phyloP scores from a whole-genome alignment of 192 early-diverging fungal species.

The Podila clonocystis region DNA sequence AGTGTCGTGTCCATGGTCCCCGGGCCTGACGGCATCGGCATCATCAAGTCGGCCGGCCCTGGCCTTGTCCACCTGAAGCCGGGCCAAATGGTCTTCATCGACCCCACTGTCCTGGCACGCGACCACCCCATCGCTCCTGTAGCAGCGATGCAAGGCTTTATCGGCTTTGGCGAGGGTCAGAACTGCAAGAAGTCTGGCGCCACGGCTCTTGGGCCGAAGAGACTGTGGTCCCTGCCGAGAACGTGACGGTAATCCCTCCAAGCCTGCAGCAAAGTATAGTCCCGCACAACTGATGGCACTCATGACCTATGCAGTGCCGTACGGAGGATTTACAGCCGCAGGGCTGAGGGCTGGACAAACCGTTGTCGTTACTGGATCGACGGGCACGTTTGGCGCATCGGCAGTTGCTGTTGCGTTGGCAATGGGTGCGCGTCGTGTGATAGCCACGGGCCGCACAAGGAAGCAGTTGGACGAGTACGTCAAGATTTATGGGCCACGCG shows the following conservation, averaged over 20 bases:
- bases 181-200: slow-evolving; percentile 29
- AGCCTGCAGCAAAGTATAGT: slow-evolving; percentile 11
- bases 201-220: slow-evolving; percentile 45
- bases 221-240: slow-evolving; percentile 38
- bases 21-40: slow-evolving; percentile 32
- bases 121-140: slow-evolving; percentile 33
- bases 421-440: slow-evolving; percentile 43
- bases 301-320: slow-evolving; percentile 23
- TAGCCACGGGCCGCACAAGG: slow-evolving; percentile 24
- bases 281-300: slow-evolving; percentile 9
- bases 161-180: slow-evolving; percentile 11
- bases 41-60: slow-evolving; percentile 29
- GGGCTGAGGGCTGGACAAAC: slow-evolving; percentile 44
- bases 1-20: slow-evolving; percentile 36
- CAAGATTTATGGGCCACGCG: slow-evolving; percentile 14
- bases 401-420: slow-evolving; percentile 32
- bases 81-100: slow-evolving; percentile 46
- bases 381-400: slow-evolving; percentile 36
- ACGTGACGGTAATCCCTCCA: slow-evolving; percentile 26
- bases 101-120: slow-evolving; percentile 44
- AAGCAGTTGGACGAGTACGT: slow-evolving; percentile 20
- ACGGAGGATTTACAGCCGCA: slow-evolving; percentile 34
- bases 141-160: slow-evolving; percentile 36
- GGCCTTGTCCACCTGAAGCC: slow-evolving; percentile 17
- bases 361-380: slow-evolving; percentile 31